Evolutionary conservation across 1,284 basidiomycete species (phyloP), one percentile per base, ranked within the genome.

Genomic region (Ceratobasidium theobromae): DNA sequence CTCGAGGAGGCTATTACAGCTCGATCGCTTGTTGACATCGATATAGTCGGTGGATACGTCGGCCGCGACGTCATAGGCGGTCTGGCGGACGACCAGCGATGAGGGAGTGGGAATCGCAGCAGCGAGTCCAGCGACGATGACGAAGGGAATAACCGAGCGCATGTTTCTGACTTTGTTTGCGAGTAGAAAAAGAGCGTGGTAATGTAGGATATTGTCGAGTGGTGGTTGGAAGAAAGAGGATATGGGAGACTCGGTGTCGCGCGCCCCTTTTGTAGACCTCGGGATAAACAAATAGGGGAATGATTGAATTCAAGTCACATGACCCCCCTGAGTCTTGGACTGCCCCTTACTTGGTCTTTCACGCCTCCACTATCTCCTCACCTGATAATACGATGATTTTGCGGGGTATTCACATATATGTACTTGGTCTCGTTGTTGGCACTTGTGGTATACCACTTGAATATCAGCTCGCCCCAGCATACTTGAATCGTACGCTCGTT

Each of bases 211-310:
- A 27, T 4, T 27, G 14, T 6, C 16, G 40, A 52, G 38, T 62
- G 58, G 58, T 62, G 58, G 58, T 35, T 51, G 58, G 18, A 23
- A 35, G 46, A 41, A 18, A 62, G 43, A 52, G 48, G n/a, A 35
- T 33, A 28, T 51, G 16, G 12, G 25, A 28, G 25, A 48, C 1
- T 43, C 21, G 48, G 6, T 3, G 25, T 12, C 16, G n/a, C 8
- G 8, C 14, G 16, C 45, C 12, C 46, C 32, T 62, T 35, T 62
- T 51, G 48, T 62, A 62, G 58, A 25, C 58, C 48, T 40, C 12
- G 35, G 46, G 12, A 21, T 3, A 40, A 33, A 12, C 58, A 62
- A 62, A 60, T 30, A 49, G 28, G 35, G 16, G 16, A 11, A 8
- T 16, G 45, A 14, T 49, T 62, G 35, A 38, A 16, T 8, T 38